phyloP scores from a whole-genome alignment of 1,139 yeast genomes.

The Zygosaccharomyces sapae region DNA sequence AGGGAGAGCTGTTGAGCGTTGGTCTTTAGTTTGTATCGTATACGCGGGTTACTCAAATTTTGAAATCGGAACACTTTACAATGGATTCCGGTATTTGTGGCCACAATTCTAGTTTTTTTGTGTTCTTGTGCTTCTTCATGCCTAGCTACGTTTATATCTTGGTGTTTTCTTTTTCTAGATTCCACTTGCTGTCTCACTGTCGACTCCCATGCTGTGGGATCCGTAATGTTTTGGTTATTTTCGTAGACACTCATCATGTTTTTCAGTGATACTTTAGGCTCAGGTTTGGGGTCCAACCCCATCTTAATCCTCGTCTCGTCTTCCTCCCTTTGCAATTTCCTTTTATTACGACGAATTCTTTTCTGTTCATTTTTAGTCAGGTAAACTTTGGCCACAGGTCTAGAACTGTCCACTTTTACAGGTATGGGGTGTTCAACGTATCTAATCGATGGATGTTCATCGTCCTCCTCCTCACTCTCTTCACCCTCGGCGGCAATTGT shows the following conservation, averaged over 20 bases:
- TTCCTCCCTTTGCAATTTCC: conserved; percentile 62
- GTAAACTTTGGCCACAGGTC: conserved; percentile 47
- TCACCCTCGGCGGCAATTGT: conserved; percentile 20
- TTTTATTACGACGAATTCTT: conserved; percentile 64
- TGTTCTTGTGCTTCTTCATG: conserved; percentile 32
- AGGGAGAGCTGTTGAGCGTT: conserved; percentile 73
- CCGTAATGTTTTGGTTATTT: conserved; percentile 81
- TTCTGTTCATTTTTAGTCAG: conserved; percentile 77
- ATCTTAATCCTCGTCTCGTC: conserved; percentile 72
- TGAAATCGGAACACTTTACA: conserved; percentile 60
- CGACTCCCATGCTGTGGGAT: conserved; percentile 84
- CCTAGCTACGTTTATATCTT: conserved; percentile 56
- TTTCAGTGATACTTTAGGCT: conserved; percentile 78
- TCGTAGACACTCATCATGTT: conserved; percentile 75
- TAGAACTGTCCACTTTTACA: conserved; percentile 53
- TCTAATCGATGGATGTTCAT: conserved; percentile 28
- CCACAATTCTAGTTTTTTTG: too few species aligned
- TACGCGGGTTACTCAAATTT: conserved; percentile 57
- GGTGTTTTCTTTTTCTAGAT: conserved; percentile 58
- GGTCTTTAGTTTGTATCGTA: conserved; percentile 66
- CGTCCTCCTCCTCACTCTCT: conserved; percentile 26
- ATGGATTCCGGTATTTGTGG: conserved; percentile 30
- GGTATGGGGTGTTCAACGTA: conserved; percentile 84
- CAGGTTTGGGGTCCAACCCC: conserved; percentile 85
- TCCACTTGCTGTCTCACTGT: conserved; percentile 66